Conservation (phyloP, 2,329 filamentous ascomycete genomes). For the Fusarium phyllophilum region DNA sequence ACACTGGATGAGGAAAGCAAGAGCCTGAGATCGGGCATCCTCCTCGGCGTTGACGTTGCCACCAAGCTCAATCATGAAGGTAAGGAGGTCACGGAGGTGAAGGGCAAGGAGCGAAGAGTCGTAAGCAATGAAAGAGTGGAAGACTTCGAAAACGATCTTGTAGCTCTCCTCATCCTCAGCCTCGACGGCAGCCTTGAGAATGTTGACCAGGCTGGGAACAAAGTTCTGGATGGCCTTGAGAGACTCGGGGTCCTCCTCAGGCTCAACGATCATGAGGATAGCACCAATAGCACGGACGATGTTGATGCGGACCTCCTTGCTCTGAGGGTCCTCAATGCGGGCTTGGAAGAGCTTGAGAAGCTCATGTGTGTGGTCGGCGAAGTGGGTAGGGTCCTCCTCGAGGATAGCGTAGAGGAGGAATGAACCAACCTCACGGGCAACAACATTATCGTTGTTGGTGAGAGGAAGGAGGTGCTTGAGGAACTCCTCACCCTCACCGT, state of each 20-base stretch:
- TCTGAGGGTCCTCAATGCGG: slow-evolving; percentile 91
- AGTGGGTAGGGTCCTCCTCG: slow-evolving; percentile 86
- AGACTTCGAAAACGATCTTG: slow-evolving; percentile 93
- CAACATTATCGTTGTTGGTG: slow-evolving; percentile 76
- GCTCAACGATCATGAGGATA: slow-evolving; percentile 86
- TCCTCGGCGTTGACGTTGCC: slow-evolving; percentile 81
- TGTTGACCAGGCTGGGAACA: slow-evolving; percentile 87
- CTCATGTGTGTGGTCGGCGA: slow-evolving; percentile 81
- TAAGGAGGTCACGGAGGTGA: slow-evolving; percentile 89
- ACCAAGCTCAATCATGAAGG: slow-evolving; percentile 92
- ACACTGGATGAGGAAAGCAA: slow-evolving; percentile 93
- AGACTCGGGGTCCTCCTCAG: slow-evolving; percentile 81
- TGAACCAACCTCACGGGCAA: slow-evolving; percentile 88
- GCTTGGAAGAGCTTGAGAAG: slow-evolving; percentile 86
- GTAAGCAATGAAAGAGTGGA: slow-evolving; percentile 93
- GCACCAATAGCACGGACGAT: slow-evolving; percentile 91
- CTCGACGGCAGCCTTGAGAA: slow-evolving; percentile 86
- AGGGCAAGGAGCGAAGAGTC: slow-evolving; percentile 84
- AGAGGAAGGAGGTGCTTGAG: slow-evolving; percentile 83
- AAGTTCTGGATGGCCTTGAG: slow-evolving; percentile 81
- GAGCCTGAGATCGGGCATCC: slow-evolving; percentile 87
- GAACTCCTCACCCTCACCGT: slow-evolving; percentile 83
- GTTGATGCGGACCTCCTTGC: slow-evolving; percentile 92
- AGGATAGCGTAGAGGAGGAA: slow-evolving; percentile 94
- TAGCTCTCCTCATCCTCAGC: slow-evolving; percentile 85